Percentiles rank a stretch among this genome's conserved stretches.
These are phyloP conservation scores for Calocera viscosa DNA, from an alignment of 768 basidiomycete species.

Conservation along the genomic window DNA sequence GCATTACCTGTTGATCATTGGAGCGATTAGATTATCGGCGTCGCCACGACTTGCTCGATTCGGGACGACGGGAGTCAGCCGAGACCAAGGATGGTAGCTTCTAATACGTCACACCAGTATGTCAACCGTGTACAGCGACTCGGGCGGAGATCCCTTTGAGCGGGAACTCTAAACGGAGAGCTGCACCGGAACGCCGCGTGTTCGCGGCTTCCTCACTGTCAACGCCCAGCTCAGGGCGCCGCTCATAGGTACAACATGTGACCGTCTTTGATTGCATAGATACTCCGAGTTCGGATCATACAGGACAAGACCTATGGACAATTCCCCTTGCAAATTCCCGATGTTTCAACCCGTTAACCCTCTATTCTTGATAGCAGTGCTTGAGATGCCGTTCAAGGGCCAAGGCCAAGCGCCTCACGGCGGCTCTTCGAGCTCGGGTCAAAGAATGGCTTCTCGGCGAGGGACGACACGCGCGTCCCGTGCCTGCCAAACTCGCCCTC, in stretches of 20 bases:
- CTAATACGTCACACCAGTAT: no score
- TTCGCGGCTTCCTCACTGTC: no score
- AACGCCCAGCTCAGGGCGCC: no score
- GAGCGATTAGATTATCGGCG: background rate
- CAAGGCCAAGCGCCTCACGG: slow-evolving; percentile 15
- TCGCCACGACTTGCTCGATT: background rate
- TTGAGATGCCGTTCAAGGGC: background rate
- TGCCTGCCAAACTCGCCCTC: slow-evolving; percentile 16
- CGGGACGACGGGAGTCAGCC: background rate
- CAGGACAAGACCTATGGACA: background rate
- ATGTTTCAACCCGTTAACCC: background rate
- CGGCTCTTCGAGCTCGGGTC: slow-evolving; percentile 19
- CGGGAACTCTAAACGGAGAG: no score
- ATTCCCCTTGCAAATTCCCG: no score
- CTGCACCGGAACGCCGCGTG: no score
- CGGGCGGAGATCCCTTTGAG: no score
- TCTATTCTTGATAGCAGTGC: no score
- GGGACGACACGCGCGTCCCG: slow-evolving; percentile 22
- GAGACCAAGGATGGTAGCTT: no score
- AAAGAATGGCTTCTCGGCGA: slow-evolving; percentile 23
- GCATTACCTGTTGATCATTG: background rate
- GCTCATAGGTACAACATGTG: no score
- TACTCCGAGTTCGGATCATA: background rate
- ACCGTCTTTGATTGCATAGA: background rate
- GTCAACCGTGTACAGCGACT: no score